A percentile compares a stretch with the other conserved stretches of the same genome.
phyloP scores from a whole-genome alignment of 2,329 filamentous ascomycete genomes.

The Tricladium varicosporioides region DNA sequence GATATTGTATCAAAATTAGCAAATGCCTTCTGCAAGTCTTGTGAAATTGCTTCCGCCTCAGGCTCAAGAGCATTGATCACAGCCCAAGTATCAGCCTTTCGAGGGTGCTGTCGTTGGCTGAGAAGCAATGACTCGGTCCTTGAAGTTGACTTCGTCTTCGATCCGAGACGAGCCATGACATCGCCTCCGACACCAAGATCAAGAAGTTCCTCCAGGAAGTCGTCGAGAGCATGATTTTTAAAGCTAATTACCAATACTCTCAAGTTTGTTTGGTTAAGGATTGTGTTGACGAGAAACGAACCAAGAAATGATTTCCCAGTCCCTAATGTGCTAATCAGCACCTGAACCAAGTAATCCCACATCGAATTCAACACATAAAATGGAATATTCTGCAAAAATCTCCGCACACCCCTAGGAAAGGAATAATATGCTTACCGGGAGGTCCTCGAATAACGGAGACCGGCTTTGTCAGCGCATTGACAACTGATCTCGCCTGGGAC shows the following conservation, averaged over 20 bases:
- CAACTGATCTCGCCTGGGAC: constrained; percentile 54
- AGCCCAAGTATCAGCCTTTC: constrained; percentile 37
- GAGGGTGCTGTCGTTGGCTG: constrained; percentile 15
- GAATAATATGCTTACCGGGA: constrained; percentile 42
- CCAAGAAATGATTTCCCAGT: constrained; percentile 74
- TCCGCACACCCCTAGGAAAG: background rate
- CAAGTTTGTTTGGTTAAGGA: constrained; percentile 47
- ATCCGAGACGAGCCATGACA: constrained; percentile 59
- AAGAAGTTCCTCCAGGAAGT: constrained; percentile 62
- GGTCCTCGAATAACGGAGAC: constrained; percentile 68
- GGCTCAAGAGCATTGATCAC: constrained; percentile 7
- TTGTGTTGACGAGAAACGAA: constrained; percentile 53
- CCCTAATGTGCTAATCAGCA: constrained; percentile 34
- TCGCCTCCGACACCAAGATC: constrained; percentile 49
- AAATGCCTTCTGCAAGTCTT: background rate
- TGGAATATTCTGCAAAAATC: background rate
- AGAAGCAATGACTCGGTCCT: constrained; percentile 47
- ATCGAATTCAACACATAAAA: constrained; percentile 10
- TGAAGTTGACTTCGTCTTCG: constrained; percentile 50
- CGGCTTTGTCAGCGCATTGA: constrained; percentile 47
- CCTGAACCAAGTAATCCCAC: too few relatives aligned
- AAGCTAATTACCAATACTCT: constrained; percentile 62
- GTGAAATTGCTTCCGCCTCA: background rate
- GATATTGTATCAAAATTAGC: background rate
- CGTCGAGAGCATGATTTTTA: constrained; percentile 62